Evolutionary conservation across 495 filamentous ascomycete species (phyloP).

Genomic region (Hypoxylon perforatum): DNA sequence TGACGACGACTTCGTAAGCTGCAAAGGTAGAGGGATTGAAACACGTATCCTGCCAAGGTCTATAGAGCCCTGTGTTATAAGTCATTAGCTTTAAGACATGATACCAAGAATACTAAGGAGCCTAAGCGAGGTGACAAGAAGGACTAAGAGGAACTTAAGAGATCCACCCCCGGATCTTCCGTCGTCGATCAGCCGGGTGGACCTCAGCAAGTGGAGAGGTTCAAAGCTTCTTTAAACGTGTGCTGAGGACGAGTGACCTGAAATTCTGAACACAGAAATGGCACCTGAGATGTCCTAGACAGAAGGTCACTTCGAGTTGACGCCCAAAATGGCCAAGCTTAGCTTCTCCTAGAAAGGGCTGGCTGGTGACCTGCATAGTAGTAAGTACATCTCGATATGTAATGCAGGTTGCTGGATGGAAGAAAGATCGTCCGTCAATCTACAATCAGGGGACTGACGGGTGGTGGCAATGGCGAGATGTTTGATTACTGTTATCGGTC

Average conservation of each 20-base stretch:
- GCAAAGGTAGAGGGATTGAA: background rate
- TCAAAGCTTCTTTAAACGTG: constrained; percentile 37
- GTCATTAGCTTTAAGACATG: background rate
- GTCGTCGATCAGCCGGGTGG: constrained; percentile 16
- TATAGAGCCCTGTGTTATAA: background rate
- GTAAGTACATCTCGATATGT: constrained; percentile 6
- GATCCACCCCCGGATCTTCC: constrained; percentile 36
- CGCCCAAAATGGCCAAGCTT: background rate
- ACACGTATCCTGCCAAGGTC: background rate
- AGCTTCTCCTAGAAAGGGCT: background rate
- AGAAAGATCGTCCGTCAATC: constrained; percentile 27
- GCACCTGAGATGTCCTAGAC: background rate
- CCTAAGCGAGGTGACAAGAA: constrained; percentile 5
- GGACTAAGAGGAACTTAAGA: constrained; percentile 8
- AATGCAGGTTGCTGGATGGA: constrained; percentile 17
- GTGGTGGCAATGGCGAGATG: constrained; percentile 29
- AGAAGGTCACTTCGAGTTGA: background rate
- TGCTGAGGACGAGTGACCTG: background rate
- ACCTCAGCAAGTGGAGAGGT: constrained; percentile 1
- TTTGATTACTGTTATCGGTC: constrained; percentile 17
- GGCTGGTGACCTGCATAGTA: background rate
- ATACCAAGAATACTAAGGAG: constrained; percentile 29
- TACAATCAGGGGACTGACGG: constrained; percentile 1
- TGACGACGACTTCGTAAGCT: background rate
- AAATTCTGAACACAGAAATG: background rate